phyloP scores from a whole-genome alignment of 805 yeast species.

The Spathaspora girioi region DNA sequence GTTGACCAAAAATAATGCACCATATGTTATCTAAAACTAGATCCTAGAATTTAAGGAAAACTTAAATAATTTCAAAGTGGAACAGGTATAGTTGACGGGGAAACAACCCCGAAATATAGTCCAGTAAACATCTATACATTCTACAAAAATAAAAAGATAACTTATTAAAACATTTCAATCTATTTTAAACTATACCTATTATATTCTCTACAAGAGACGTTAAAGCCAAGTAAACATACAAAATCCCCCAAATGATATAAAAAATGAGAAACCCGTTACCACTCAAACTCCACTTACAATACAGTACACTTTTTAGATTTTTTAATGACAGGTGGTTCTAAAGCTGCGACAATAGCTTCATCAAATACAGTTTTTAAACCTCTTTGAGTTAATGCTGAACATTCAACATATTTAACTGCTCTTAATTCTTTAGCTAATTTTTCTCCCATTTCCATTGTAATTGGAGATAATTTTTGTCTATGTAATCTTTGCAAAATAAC shows the following conservation, averaged over 20 bases:
- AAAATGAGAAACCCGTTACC: no score
- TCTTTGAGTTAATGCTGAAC: slow-evolving; percentile 95
- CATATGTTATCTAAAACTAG: no score
- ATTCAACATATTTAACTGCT: slow-evolving; percentile 95
- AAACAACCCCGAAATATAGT: no score
- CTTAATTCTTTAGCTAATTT: slow-evolving; percentile 89
- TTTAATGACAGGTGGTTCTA: slow-evolving; percentile 91
- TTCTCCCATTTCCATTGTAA: slow-evolving; percentile 83
- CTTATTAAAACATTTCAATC: background rate
- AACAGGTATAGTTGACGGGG: no score
- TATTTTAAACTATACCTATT: background rate
- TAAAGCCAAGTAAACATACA: background rate
- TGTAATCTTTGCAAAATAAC: slow-evolving; percentile 84
- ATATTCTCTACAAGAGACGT: background rate
- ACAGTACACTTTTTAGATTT: slow-evolving; percentile 82
- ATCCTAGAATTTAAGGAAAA: no score
- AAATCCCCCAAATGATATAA: background rate
- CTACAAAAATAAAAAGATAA: background rate
- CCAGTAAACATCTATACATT: background rate
- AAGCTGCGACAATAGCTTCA: slow-evolving; percentile 96
- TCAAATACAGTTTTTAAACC: slow-evolving; percentile 98
- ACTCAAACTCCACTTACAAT: slow-evolving; percentile 26
- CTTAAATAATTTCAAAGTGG: no score
- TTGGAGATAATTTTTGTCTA: slow-evolving; percentile 86
- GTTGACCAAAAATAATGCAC: no score